Evolutionary conservation across 139 green algal genomes (phyloP).

Genomic region (Chlorella sp.): DNA sequence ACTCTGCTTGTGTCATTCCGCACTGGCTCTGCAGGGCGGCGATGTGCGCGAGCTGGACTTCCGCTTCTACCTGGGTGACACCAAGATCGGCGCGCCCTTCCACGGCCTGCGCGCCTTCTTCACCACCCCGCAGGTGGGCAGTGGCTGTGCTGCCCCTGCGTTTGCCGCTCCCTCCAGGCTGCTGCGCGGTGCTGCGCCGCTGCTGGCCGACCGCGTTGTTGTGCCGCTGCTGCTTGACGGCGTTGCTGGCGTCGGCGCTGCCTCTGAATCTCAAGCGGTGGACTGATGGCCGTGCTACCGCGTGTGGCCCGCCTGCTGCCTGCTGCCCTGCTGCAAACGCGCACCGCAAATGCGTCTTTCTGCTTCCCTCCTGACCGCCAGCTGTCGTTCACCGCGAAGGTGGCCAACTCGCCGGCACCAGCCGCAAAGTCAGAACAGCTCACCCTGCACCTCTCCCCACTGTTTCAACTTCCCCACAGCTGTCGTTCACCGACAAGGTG

Average conservation of each 20-base stretch:
- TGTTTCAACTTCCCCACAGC: conserved; percentile 46
- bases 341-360: too few relatives aligned
- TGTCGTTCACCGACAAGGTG: conserved; percentile 85
- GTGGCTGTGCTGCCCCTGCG: too few relatives aligned
- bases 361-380: neutral
- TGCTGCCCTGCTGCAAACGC: too few relatives aligned
- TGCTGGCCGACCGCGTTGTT: too few relatives aligned
- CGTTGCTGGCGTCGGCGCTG: too few relatives aligned
- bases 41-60: conserved; percentile 95
- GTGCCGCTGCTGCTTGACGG: too few relatives aligned
- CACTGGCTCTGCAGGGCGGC: conserved; percentile 48
- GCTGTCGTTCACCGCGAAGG: neutral
- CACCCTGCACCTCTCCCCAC: neutral
- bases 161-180: too few relatives aligned
- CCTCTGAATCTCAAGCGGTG: too few relatives aligned
- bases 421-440: neutral
- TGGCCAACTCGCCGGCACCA: too few relatives aligned
- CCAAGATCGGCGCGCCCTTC: conserved; percentile 90
- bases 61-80: conserved; percentile 80
- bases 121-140: conserved; percentile 88
- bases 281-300: too few relatives aligned
- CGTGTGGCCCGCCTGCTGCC: too few relatives aligned
- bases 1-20: neutral
- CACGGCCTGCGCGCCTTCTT: conserved; percentile 96
- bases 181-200: too few relatives aligned